A percentile compares a stretch with the other conserved stretches of the same genome.
Conservation (phyloP, 495 filamentous ascomycete genomes). For the Trichoderma reesei region DNA sequence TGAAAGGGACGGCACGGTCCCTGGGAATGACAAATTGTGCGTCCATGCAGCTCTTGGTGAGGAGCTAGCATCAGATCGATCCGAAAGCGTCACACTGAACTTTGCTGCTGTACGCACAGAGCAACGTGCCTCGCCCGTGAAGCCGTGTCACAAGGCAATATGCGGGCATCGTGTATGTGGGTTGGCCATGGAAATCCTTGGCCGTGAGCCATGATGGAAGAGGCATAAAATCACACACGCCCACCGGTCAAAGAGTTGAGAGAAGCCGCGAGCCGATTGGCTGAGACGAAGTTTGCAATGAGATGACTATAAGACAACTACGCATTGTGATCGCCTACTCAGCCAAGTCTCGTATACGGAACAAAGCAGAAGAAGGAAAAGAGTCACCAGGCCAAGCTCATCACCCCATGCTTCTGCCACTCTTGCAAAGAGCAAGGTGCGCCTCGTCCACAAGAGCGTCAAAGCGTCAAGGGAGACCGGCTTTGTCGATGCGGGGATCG, state of each 20-base stretch:
- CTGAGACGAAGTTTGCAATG: too few species aligned
- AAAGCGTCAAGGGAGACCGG: conserved; percentile 1
- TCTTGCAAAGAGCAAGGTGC: not conserved
- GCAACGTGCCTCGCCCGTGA: not conserved
- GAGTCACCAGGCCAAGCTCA: not conserved
- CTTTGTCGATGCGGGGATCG: not conserved
- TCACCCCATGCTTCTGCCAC: not conserved
- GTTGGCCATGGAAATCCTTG: not conserved
- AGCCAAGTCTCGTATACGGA: not conserved
- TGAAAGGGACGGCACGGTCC: too few species aligned
- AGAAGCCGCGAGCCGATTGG: too few species aligned
- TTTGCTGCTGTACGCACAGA: not conserved
- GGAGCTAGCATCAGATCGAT: too few species aligned
- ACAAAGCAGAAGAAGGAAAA: not conserved
- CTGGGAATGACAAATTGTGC: too few species aligned
- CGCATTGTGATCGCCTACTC: too few species aligned
- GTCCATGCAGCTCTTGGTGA: too few species aligned
- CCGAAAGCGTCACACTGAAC: too few species aligned
- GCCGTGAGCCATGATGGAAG: not conserved
- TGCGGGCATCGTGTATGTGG: not conserved
- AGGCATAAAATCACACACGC: not conserved
- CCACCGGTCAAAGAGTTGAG: too few species aligned
- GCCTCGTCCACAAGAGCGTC: not conserved
- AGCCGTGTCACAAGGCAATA: not conserved
- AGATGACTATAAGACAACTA: too few species aligned